Percentiles rank a stretch among this genome's conserved stretches.
phyloP scores from a whole-genome alignment of 306 rosid species.

The Ceratonia siliqua region DNA sequence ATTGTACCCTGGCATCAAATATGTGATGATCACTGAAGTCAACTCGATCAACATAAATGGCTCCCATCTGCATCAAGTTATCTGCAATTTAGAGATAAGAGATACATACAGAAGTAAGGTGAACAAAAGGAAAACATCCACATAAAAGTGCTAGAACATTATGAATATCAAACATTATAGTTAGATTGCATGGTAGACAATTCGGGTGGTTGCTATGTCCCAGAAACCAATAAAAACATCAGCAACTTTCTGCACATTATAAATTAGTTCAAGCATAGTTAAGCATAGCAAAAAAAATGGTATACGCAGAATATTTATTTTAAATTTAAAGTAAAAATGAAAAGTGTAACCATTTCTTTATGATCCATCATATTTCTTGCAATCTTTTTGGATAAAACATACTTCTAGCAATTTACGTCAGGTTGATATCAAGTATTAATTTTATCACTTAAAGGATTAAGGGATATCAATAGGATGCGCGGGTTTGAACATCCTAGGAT shows the following conservation, averaged over 20 bases:
- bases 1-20: conserved; percentile 59
- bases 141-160: neutral
- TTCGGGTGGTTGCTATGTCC: neutral
- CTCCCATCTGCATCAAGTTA: conserved; percentile 66
- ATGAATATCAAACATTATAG: conserved; percentile 1
- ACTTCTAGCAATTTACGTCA: neutral
- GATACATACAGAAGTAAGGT: conserved; percentile 7
- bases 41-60: conserved; percentile 63
- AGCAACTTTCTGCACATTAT: neutral
- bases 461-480: neutral
- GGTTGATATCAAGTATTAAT: neutral
- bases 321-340: neutral
- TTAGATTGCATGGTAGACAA: conserved; percentile 15
- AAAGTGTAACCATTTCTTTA: neutral
- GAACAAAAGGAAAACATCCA: conserved; percentile 14
- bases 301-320: neutral
- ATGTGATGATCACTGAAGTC: conserved; percentile 85
- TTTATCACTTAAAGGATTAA: neutral
- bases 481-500: neutral
- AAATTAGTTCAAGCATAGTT: neutral
- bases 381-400: neutral
- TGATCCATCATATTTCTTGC: conserved; percentile 13
- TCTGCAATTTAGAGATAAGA: conserved; percentile 41
- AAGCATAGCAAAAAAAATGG: neutral
- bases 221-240: neutral